A percentile compares a stretch with the other conserved stretches of the same genome.
Conservation (phyloP, 768 basidiomycete species). For the Udeniomyces megalosporus region DNA sequence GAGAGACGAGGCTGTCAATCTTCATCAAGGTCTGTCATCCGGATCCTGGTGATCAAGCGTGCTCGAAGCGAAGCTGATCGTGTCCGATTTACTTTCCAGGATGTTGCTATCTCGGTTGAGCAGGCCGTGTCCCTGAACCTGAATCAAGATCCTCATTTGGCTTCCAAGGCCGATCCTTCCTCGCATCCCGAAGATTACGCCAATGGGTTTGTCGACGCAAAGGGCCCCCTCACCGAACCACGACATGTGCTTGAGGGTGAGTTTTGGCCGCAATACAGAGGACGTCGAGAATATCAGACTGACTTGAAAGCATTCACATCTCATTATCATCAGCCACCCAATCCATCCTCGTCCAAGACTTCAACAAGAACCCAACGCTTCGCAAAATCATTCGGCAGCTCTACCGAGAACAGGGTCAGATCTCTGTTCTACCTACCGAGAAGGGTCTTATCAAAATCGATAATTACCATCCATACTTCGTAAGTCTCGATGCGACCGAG, state of each 20-base stretch:
- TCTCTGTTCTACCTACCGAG: slow-evolving; percentile 75
- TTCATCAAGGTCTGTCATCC: slow-evolving; percentile 10
- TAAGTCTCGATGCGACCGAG: too few relatives aligned
- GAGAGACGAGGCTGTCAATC: slow-evolving; percentile 12
- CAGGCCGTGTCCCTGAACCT: slow-evolving; percentile 29
- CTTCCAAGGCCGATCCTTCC: slow-evolving; percentile 68
- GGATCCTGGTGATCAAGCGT: too few relatives aligned
- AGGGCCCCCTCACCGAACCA: slow-evolving; percentile 13
- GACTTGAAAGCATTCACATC: too few relatives aligned
- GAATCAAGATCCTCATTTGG: slow-evolving; percentile 33
- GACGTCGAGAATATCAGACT: too few relatives aligned
- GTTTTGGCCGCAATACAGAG: slow-evolving; percentile 6
- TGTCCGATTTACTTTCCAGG: slow-evolving; percentile 36
- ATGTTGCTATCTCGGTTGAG: slow-evolving; percentile 65
- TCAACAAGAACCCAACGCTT: slow-evolving; percentile 81
- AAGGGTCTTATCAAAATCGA: slow-evolving; percentile 45
- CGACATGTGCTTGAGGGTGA: slow-evolving; percentile 25
- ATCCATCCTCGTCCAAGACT: slow-evolving; percentile 71
- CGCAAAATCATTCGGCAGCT: slow-evolving; percentile 56
- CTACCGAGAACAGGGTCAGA: slow-evolving; percentile 56
- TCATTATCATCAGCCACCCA: slow-evolving; percentile 48
- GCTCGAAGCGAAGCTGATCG: too few relatives aligned
- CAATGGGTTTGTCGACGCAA: slow-evolving; percentile 57
- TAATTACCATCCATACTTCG: slow-evolving; percentile 36
- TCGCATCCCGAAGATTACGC: slow-evolving; percentile 63